Evolutionary conservation across 73 alveolate genomes (phyloP), one percentile per base, ranked within the genome.

Genomic region (Symbiodinium pilosum): DNA sequence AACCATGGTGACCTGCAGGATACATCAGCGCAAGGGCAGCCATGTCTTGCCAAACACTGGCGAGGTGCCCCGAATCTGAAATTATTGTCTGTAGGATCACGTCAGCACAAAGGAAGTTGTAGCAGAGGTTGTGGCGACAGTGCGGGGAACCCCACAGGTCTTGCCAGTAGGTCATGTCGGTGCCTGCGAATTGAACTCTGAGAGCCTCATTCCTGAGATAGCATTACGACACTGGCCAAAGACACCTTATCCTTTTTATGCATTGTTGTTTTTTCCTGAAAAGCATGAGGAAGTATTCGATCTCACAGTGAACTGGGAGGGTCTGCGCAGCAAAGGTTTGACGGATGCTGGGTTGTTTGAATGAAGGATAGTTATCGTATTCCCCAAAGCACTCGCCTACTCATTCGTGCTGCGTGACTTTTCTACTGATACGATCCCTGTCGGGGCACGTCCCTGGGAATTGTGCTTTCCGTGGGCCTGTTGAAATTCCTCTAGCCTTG

Each of bases 31-130:
- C 11, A 64, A 64, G 77, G 28, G 77, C 77, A 36, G 77, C 77
- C 77, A 64, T 36, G 73, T 8, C 73, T 21, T 64, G 77, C 77
- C 77, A 64, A 64, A 64, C 77, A 64, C 77, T 64, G 77, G 77
- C 77, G 77, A 64, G 32, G 30, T 36, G 64, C 64, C 64, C 64
- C 64, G 64, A 47, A 47, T 47, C 64, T 47, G 16, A 16, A 47
- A 47, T 47, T 47, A 16, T 47, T 16, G 64, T 47, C 64, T 47
- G 64, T 47, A 47, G 64, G 64, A 16, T 7, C 64, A 47, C 64
- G 64, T 47, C 64, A 47, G 64, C 64, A 47, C 16, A 16, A 7
- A 47, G 64, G 64, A 47, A 47, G 16, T 47, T 47, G 64, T 47
- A 47, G 64, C 64, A 47, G 7, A 47, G 64, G 64, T 47, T 47